Evolutionary conservation across 345 rosid genomes (phyloP).

Genomic region (Populus euphratica): DNA sequence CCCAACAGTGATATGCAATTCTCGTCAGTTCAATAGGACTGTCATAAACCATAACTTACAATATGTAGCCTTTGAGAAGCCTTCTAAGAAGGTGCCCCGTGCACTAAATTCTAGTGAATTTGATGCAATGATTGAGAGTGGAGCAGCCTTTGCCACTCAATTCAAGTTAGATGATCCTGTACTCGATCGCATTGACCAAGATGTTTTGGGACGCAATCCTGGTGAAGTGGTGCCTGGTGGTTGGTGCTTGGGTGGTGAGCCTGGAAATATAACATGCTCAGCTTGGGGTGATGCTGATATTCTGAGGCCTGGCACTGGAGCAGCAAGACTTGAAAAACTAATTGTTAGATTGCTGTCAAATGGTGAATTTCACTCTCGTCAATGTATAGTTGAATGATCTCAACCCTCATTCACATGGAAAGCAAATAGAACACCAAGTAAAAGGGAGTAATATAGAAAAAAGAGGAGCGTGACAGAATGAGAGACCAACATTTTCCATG

Average conservation of each 20-base stretch:
- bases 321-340: conserved; percentile 64
- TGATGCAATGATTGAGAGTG: conserved; percentile 60
- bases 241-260: conserved; percentile 87
- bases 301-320: conserved; percentile 76
- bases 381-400: conserved; percentile 52
- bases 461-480: neutral
- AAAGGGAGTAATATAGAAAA: neutral
- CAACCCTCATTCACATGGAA: neutral
- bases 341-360: conserved; percentile 52
- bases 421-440: no score
- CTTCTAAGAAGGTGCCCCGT: conserved; percentile 36
- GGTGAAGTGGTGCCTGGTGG: conserved; percentile 76
- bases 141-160: conserved; percentile 78
- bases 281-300: conserved; percentile 88
- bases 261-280: conserved; percentile 49
- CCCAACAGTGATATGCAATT: conserved; percentile 75
- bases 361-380: conserved; percentile 48
- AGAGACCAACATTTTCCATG: neutral
- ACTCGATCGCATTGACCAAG: conserved; percentile 71
- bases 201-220: conserved; percentile 55
- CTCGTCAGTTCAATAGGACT: conserved; percentile 55
- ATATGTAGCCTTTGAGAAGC: conserved; percentile 45
- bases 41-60: conserved; percentile 66
- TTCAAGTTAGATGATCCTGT: conserved; percentile 46
- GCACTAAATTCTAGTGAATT: conserved; percentile 56